Evolutionary conservation across 2,329 filamentous ascomycete species (phyloP), one percentile per base, ranked within the genome.

Genomic region (Fusarium siculi): DNA sequence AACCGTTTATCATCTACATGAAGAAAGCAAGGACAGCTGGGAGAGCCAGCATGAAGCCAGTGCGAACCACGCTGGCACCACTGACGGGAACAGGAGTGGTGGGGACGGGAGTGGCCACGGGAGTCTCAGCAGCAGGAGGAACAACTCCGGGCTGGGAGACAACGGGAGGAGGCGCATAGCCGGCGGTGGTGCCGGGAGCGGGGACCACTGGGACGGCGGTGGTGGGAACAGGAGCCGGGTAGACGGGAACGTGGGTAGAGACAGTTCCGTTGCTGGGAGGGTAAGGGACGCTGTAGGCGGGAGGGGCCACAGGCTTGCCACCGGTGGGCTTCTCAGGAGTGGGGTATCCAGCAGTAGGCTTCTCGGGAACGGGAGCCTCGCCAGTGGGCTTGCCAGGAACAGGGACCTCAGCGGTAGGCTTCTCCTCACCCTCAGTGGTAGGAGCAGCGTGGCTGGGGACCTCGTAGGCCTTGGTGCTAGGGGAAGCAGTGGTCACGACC

Each of bases 231-330:
- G 58, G 58, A 18, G 43, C 57, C 4, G 66, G 60, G 25, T 32
- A 57, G 23, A 63, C 68, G 10, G 72, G 69, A 39, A 62, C 54
- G 5, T 54, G 52, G 21, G 36, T 67, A 3, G 72, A 39, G 36
- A 74, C 36, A 14, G 72, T 74, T 44, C 72, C 68, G 50, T 74
- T 74, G 43, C 43, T 58, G 9, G 58, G 52, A 21, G 72, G 72
- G 65, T 63, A 74, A 23, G 68, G 68, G 11, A n/a, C 43, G 7
- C 60, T 49, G 46, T 72, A 28, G 15, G 39, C 61, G 10, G 72
- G 49, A 63, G 54, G 60, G 16, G 55, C 46, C 0, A 42, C 19
- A 9, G 70, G 69, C 60, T 73, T 63, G 32, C 54, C 37, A 19
- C 42, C 44, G 12, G 64, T 70, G 2, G 69, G 69, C 63, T 60